A percentile compares a stretch with the other conserved stretches of the same genome.
phyloP scores from a whole-genome alignment of 768 basidiomycete genomes.

The Termitomyces sp. region DNA sequence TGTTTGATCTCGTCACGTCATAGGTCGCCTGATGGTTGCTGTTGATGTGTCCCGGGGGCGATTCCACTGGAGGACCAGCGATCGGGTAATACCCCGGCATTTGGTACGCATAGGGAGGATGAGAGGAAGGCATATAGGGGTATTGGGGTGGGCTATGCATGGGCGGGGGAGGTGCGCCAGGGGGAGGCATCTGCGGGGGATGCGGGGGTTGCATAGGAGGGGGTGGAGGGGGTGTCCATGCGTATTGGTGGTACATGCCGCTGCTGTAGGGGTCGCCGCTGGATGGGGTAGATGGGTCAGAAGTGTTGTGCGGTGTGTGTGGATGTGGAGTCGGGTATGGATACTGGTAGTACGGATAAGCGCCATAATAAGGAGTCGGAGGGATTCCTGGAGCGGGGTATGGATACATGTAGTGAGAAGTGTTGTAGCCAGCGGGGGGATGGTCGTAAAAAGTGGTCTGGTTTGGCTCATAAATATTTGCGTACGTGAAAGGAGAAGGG shows the following conservation, averaged over 20 bases:
- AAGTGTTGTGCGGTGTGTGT: constrained; percentile 22
- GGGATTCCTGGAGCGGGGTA: constrained; percentile 39
- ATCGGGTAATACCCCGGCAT: constrained; percentile 24
- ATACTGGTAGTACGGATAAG: constrained; percentile 35
- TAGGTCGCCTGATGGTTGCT: constrained; percentile 19
- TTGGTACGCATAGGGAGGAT: constrained; percentile 20
- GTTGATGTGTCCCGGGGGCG: constrained; percentile 18
- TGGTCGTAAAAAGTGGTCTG: constrained; percentile 5
- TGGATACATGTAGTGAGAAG: constrained; percentile 45
- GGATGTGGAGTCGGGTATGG: constrained; percentile 31
- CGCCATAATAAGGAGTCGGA: constrained; percentile 33
- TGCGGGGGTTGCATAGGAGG: constrained; percentile 26
- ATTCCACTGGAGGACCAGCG: constrained; percentile 20
- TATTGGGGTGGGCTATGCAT: constrained; percentile 25
- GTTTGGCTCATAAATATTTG: constrained; percentile 63
- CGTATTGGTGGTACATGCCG: constrained; percentile 29
- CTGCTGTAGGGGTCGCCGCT: constrained; percentile 26
- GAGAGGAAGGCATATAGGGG: constrained; percentile 27
- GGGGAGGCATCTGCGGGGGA: constrained; percentile 21
- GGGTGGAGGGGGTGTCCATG: constrained; percentile 30
- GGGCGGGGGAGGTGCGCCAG: constrained; percentile 19
- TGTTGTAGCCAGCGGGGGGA: constrained; percentile 36
- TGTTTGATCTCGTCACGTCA: constrained; percentile 19
- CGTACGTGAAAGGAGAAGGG: constrained; percentile 63
- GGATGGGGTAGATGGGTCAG: constrained; percentile 26